Percentiles rank a stretch among this genome's conserved stretches.
Conservation (phyloP, 805 yeast species). For the Torulaspora delbrueckii region DNA sequence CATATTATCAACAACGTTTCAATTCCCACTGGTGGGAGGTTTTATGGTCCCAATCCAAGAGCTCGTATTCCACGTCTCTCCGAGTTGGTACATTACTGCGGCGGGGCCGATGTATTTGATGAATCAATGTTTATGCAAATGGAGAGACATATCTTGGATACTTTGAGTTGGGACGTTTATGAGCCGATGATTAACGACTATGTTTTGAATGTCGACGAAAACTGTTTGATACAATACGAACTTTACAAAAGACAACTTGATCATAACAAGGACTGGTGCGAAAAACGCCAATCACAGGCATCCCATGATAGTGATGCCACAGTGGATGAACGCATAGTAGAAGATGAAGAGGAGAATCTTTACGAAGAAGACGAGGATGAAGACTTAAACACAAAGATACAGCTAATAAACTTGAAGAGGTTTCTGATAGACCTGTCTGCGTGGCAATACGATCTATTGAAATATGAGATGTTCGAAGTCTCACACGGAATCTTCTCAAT, state of each 20-base stretch:
- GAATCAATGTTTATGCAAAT: conserved; percentile 62
- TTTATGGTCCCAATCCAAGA: conserved; percentile 66
- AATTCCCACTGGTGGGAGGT: conserved; percentile 55
- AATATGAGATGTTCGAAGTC: conserved; percentile 31
- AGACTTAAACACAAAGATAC: conserved; percentile 32
- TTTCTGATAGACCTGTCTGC: conserved; percentile 46
- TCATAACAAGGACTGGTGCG: conserved; percentile 23
- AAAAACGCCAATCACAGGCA: conserved; percentile 22
- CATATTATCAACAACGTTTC: conserved; percentile 52
- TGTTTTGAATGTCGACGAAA: conserved; percentile 40
- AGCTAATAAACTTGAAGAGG: conserved; percentile 45
- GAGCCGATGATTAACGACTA: conserved; percentile 57
- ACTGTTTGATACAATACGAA: conserved; percentile 40
- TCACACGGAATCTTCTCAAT: conserved; percentile 32
- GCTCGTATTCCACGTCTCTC: conserved; percentile 67
- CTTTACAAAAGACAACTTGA: conserved; percentile 32
- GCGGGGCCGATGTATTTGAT: conserved; percentile 53
- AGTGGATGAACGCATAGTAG: conserved; percentile 20
- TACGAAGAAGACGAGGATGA: conserved; percentile 28
- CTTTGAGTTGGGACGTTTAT: conserved; percentile 66
- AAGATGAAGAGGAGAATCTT: conserved; percentile 16
- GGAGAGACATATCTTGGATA: conserved; percentile 70
- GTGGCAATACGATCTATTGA: conserved; percentile 42
- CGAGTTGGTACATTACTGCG: conserved; percentile 70
- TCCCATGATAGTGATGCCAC: conserved; percentile 29